These are phyloP conservation scores for Pontederia crassipes DNA, from an alignment of 176 grass and related monocot genomes.

Conservation along the genomic window DNA sequence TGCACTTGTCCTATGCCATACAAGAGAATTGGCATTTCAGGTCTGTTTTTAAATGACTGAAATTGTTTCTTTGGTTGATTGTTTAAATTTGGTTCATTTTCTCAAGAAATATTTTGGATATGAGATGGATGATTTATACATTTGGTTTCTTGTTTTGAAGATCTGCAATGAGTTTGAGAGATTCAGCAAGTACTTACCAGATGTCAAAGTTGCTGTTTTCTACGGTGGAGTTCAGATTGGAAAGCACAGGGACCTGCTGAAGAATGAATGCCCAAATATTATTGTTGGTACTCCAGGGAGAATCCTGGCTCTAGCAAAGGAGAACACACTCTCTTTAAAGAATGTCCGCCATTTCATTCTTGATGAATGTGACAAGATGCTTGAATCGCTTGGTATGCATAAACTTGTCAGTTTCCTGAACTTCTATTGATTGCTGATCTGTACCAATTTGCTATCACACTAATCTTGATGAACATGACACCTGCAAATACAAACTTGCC, in stretches of 20 bases:
- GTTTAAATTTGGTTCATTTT: not conserved
- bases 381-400: conserved; percentile 82
- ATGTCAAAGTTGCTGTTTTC: conserved; percentile 96
- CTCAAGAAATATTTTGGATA: not conserved
- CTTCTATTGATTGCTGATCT: not conserved
- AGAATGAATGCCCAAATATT: conserved; percentile 98
- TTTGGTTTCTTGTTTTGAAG: conserved; percentile 22
- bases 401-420: too few species aligned
- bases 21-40: conserved; percentile 89
- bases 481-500: too few species aligned
- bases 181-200: conserved; percentile 82
- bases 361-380: conserved; percentile 42
- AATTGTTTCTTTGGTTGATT: not conserved
- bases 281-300: conserved; percentile 78
- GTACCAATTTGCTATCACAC: too few species aligned
- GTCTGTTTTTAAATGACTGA: conserved; percentile 15
- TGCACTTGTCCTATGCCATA: conserved; percentile 88
- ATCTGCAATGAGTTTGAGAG: conserved; percentile 98
- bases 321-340: conserved; percentile 94
- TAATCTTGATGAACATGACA: too few species aligned
- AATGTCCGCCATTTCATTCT: conserved; percentile 99
- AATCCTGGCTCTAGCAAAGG: conserved; percentile 52
- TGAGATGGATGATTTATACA: not conserved
- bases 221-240: conserved; percentile 92
- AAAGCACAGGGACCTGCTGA: conserved; percentile 91